Conservation (phyloP, 192 early-diverging fungal genomes). For the Coemansia sp. region DNA sequence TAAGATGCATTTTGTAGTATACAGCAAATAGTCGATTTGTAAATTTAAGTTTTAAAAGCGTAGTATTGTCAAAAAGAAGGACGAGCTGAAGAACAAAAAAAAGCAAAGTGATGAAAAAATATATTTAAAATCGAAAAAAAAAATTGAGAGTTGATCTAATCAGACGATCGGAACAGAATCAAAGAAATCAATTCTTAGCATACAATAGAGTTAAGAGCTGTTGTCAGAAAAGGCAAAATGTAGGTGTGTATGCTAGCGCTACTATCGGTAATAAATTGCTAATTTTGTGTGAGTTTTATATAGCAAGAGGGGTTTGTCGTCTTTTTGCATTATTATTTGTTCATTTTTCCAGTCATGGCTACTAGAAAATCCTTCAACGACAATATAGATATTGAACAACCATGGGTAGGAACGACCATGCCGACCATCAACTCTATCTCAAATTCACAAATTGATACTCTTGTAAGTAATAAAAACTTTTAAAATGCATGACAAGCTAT, state of each 20-base stretch:
- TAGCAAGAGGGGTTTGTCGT: not conserved
- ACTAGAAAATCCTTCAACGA: conserved; percentile 41
- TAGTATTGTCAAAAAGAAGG: not conserved
- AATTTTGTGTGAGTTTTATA: no score
- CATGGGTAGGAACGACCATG: conserved; percentile 27
- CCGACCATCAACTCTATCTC: conserved; percentile 15
- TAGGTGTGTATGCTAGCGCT: no score
- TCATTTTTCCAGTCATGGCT: no score
- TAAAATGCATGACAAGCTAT: no score
- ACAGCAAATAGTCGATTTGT: not conserved
- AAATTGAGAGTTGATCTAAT: no score
- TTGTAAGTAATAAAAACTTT: conserved; percentile 16
- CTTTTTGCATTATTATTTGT: not conserved
- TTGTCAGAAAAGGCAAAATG: no score
- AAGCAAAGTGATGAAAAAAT: no score
- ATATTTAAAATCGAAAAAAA: no score
- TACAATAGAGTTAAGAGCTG: not conserved
- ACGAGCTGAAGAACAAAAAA: no score
- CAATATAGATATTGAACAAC: conserved; percentile 9
- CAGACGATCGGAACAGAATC: not conserved
- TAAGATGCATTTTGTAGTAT: conserved; percentile 80
- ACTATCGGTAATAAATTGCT: no score
- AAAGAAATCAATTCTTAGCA: not conserved
- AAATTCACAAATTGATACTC: conserved; percentile 46
- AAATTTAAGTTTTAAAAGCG: not conserved